Evolutionary conservation across 306 rosid genomes (phyloP).

Genomic region (Cicer arietinum): DNA sequence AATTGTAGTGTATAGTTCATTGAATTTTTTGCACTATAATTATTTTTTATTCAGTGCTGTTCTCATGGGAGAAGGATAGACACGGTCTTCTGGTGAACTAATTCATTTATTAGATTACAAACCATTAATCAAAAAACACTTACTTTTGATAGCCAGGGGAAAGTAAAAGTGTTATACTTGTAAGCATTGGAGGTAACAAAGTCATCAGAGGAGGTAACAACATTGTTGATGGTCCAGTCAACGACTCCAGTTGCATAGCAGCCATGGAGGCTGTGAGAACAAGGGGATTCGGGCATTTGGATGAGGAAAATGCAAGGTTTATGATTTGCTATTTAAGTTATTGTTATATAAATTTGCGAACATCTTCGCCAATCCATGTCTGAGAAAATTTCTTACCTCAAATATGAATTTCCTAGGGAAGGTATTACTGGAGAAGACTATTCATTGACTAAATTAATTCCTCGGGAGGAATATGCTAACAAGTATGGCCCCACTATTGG

Average conservation of each 20-base stretch:
- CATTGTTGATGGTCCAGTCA: conserved; percentile 73
- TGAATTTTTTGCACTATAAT: conserved; percentile 1
- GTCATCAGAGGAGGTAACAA: conserved; percentile 84
- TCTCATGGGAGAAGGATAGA: conserved; percentile 21
- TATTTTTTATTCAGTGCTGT: conserved; percentile 5
- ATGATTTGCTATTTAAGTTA: conserved; percentile 35
- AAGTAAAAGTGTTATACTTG: conserved; percentile 69
- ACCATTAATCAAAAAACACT: conserved; percentile 40
- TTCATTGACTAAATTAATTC: conserved; percentile 57
- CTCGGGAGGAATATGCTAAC: conserved; percentile 76
- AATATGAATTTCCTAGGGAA: conserved; percentile 71
- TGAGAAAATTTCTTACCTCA: conserved; percentile 47
- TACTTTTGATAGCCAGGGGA: conserved; percentile 82
- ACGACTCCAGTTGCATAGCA: conserved; percentile 52
- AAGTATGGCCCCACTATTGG: conserved; percentile 92
- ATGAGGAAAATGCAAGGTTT: conserved; percentile 74
- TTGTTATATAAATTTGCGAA: conserved; percentile 37
- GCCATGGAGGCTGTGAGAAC: conserved; percentile 58
- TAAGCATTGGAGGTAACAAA: conserved; percentile 79
- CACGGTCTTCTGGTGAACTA: conserved; percentile 21
- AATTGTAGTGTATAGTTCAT: conserved; percentile 11
- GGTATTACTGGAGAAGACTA: conserved; percentile 67
- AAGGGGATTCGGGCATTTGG: conserved; percentile 56
- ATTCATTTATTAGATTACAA: conserved; percentile 21
- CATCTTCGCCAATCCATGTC: conserved; percentile 18